Base-by-base conservation (phyloP, 2,329 filamentous ascomycete genomes). In the Clarireedia paspali region DNA sequence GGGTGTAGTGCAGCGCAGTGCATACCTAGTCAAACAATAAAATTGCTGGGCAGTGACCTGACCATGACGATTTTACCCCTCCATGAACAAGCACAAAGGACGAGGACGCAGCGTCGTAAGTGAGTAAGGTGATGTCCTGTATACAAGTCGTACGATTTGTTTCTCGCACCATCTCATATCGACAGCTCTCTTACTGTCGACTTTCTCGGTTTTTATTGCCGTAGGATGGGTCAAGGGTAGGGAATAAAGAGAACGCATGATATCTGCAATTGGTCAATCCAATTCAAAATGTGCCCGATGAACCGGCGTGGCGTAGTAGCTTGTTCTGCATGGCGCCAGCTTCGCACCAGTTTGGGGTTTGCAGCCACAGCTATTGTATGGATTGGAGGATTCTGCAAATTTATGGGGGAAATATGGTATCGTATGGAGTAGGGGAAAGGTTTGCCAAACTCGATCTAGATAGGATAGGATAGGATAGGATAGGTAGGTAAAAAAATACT, bases 261-360 rank as follows among this genome's bases (percentile, higher is more conserved):
- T 30, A 30, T 30, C 27, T 30, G 27, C 27, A 30, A 30, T 30
- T 30, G 27, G 27, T 30, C 27, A 30, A 30, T 30, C 27, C 27
- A 6, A 6, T 45, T 36, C 40, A 9, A 53, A 46, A 23, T 15
- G 40, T 53, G 50, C 39, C 26, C 17, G 39, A 23, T 38, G 26
- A 52, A 46, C 50, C 17, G 50, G 50, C 34, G 50, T 52, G 50
- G 50, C 39, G 42, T 46, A n/a, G 27, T 44, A 10, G 30, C 20
- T 20, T 20, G 20, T 20, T n/a, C 9, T 17, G 26, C 36, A 36
- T 53, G 50, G 27, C 50, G 36, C 36, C 39, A 20, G 20, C 20
- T 20, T 20, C 20, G 50, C 50, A 42, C 50, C 50, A 53, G 17
- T 47, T 53, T 53, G 30, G 27, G 40, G 24, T 30, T 4, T 30